Percentiles rank a stretch among this genome's conserved stretches.
phyloP scores from a whole-genome alignment of 2,329 filamentous ascomycete species.

The Fusarium poae region DNA sequence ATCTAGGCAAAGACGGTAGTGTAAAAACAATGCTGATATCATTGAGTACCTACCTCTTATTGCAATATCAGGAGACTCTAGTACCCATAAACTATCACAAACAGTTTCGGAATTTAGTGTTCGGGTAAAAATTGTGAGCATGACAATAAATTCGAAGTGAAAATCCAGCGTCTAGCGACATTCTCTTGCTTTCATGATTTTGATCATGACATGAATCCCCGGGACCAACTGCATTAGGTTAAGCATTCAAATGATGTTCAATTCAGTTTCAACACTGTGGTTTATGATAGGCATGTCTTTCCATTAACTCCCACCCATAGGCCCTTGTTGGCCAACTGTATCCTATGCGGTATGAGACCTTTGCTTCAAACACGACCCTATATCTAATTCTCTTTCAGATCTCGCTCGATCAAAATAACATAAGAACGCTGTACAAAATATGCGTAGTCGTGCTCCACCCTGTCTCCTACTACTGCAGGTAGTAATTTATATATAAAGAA shows the following conservation, averaged over 20 bases:
- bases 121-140: neutral
- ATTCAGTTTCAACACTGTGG: neutral
- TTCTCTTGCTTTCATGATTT: neutral
- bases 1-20: neutral
- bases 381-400: constrained; percentile 30
- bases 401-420: constrained; percentile 12
- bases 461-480: constrained; percentile 15
- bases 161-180: neutral
- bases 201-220: neutral
- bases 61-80: neutral
- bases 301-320: constrained; percentile 28
- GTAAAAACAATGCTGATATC: neutral
- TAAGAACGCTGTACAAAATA: constrained; percentile 27
- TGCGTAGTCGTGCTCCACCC: constrained; percentile 8
- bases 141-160: neutral
- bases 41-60: neutral
- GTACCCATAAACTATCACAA: neutral
- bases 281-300: constrained; percentile 23
- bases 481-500: constrained; percentile 8
- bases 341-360: constrained; percentile 15
- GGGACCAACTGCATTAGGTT: neutral
- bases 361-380: constrained; percentile 3
- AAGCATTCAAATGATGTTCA: neutral
- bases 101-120: neutral
- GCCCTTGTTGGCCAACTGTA: constrained; percentile 16